Conservation (phyloP, 805 yeast genomes). For the Groenewaldozyma salmanticensis region DNA sequence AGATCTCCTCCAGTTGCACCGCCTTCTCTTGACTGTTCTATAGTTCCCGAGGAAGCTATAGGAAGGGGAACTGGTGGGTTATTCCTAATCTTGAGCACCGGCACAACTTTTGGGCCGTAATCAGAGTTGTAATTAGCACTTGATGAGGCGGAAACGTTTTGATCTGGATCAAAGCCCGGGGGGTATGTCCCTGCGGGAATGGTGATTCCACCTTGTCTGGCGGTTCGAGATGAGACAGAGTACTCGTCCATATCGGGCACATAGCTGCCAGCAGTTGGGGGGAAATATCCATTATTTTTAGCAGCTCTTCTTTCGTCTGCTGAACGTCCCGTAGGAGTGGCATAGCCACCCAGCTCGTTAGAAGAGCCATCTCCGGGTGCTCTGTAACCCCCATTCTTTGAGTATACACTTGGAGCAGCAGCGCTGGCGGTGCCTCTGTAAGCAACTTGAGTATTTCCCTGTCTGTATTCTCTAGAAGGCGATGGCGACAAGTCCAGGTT, state of each 20-base stretch:
- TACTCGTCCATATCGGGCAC: not conserved
- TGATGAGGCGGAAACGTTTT: not conserved
- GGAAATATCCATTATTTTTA: not conserved
- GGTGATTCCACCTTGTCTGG: conserved; percentile 3
- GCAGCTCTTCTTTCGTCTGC: not conserved
- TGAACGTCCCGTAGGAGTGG: not conserved
- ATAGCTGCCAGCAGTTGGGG: not conserved
- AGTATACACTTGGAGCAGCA: not conserved
- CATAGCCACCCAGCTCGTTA: not conserved
- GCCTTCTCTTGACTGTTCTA: too few relatives aligned
- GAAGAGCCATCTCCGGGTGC: conserved; percentile 2
- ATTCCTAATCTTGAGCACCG: conserved; percentile 9
- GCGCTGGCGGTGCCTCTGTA: conserved; percentile 3
- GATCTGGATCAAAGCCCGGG: not conserved
- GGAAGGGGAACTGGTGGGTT: not conserved
- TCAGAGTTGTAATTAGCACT: not conserved
- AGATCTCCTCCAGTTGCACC: not conserved
- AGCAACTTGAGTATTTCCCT: conserved; percentile 1
- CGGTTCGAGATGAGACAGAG: not conserved
- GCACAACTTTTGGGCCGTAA: conserved; percentile 24
- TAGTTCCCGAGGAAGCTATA: not conserved
- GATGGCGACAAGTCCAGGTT: not conserved
- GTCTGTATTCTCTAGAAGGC: conserved; percentile 1
- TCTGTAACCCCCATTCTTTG: not conserved
- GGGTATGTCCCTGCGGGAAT: not conserved